Evolutionary conservation across 352 stramenopile genomes (phyloP), one percentile per base, ranked within the genome.

Genomic region (Phytophthora nicotianae): DNA sequence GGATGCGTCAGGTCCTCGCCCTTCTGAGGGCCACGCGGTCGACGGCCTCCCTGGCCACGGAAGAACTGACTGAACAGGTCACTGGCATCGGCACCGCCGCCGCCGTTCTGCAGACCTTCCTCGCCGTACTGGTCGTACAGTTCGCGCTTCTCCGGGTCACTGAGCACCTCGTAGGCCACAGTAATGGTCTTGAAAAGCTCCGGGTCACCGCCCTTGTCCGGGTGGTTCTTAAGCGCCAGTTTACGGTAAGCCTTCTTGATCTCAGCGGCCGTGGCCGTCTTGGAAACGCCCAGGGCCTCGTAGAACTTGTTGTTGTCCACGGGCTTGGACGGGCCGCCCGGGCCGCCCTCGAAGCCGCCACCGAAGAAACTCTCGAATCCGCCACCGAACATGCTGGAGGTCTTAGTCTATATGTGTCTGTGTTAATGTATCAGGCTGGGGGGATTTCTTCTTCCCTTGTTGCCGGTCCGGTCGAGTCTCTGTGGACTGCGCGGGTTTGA

Each of bases 11-110:
- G 82, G 66, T 98, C 93, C 48, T 98, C 95, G 49, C 97, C 97
- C 77, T 98, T 99, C 61, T 97, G 90, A 9, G 96, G 95, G 17
- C 96, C 96, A 33, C 78, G 72, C 50, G 70, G 80, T 27, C 84
- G 70, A 37, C 90, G 70, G 23, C 50, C 65, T 21, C 86, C 69
- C 35, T 74, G 75, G 40, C 77, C 83, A 41, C 97, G 96, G 82
- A 99, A 99, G 74, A 99, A 98, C 89, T 98, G 97, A 73, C 75
- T 95, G 71, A 99, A 99, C 52, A 99, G 86, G 68, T 99, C 96
- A 71, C 78, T 85, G 16, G 78, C 81, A 43, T 93, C 85, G 13
- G 40, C 77, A 32, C 83, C 86, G 27, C 80, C 78, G 16, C 77
- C 87, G 29, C 90, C 94, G 60, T 96, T 89, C 73, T 98, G 93